Percentiles rank a stretch among this genome's conserved stretches.
phyloP scores from a whole-genome alignment of 2,329 filamentous ascomycete species.

The Colletotrichum brevisporum region DNA sequence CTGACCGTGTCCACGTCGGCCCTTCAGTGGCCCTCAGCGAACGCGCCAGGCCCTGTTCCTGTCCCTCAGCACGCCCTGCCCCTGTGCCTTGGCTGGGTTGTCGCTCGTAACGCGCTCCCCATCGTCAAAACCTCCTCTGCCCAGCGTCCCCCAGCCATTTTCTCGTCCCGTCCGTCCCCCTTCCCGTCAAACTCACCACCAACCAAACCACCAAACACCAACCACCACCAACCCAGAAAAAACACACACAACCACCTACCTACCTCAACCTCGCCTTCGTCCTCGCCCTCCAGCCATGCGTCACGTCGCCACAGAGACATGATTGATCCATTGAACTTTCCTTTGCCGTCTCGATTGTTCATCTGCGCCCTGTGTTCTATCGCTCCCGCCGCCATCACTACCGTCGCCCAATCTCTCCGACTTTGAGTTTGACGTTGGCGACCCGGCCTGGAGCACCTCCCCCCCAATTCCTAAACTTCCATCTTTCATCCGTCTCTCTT shows the following conservation, averaged over 20 bases:
- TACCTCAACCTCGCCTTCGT: background rate
- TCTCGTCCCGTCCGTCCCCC: background rate
- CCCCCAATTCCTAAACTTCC: conserved; percentile 21
- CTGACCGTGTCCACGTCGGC: conserved; percentile 13
- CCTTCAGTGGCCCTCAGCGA: conserved; percentile 25
- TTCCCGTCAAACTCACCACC: conserved; percentile 2
- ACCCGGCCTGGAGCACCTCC: conserved; percentile 17
- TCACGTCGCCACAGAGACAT: conserved; percentile 36
- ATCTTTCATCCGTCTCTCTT: background rate
- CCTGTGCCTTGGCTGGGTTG: conserved; percentile 8
- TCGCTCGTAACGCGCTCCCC: conserved; percentile 21
- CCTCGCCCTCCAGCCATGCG: conserved; percentile 17
- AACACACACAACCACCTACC: background rate
- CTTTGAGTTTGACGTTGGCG: conserved; percentile 4
- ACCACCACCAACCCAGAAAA: conserved; percentile 18
- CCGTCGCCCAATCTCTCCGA: conserved; percentile 6
- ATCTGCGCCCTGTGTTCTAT: conserved; percentile 48
- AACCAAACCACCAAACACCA: conserved; percentile 14
- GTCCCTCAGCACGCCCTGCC: conserved; percentile 23
- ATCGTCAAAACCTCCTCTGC: conserved; percentile 39
- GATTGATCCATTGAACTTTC: conserved; percentile 40
- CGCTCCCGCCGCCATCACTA: conserved; percentile 8
- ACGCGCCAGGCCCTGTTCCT: conserved; percentile 25
- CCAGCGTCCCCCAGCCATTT: conserved; percentile 22
- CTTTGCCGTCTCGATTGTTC: conserved; percentile 45